Conservation (phyloP, 2,329 filamentous ascomycete genomes). For the Verticillium zaregamsianum region DNA sequence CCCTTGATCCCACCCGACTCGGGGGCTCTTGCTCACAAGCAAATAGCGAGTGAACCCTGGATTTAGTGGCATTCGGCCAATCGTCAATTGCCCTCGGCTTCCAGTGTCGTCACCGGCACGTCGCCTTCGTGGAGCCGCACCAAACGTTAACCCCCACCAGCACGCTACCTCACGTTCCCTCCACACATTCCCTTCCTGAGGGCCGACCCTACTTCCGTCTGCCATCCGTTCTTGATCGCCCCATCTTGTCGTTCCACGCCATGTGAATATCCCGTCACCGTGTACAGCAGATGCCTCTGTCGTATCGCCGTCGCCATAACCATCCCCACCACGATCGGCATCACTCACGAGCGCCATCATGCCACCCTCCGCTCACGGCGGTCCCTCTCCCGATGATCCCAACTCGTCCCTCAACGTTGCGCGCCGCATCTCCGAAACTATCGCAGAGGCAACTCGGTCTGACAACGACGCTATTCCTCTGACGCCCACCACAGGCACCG, state of each 20-base stretch:
- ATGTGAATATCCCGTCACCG: neutral
- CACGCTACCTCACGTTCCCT: neutral
- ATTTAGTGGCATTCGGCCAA: neutral
- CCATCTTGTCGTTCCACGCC: neutral
- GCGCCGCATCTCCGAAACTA: neutral
- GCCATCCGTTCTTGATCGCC: neutral
- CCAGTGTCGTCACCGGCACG: neutral
- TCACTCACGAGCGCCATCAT: neutral
- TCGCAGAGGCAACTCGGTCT: neutral
- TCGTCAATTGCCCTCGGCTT: neutral
- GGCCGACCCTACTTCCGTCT: neutral
- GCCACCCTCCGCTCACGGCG: neutral
- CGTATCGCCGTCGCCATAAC: neutral
- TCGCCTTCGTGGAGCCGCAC: neutral
- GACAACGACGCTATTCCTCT: neutral
- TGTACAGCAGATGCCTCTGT: neutral
- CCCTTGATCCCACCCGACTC: too few relatives aligned
- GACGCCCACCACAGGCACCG: neutral
- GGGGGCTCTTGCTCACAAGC: neutral
- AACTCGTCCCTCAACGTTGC: neutral
- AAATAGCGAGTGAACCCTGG: neutral
- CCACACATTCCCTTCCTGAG: neutral
- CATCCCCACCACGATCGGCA: neutral
- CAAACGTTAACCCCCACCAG: neutral
- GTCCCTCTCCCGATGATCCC: neutral